A percentile compares a stretch with the other conserved stretches of the same genome.
Evolutionary conservation across 2,329 filamentous ascomycete species (phyloP).

Genomic region (Cucurbitaria berberidis): DNA sequence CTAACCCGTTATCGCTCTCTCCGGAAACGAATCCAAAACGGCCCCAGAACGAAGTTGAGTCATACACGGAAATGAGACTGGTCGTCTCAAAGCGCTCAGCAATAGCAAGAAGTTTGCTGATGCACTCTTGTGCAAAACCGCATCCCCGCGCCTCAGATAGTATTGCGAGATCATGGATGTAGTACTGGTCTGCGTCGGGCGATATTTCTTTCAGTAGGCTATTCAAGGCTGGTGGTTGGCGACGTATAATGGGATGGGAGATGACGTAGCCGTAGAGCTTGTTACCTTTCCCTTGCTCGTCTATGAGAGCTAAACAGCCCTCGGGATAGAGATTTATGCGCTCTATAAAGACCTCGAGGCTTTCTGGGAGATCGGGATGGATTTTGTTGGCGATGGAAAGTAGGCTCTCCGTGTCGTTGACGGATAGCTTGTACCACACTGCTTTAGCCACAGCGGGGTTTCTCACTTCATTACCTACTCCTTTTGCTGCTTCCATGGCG

Average conservation of each 20-base stretch:
- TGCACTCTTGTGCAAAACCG: conserved; percentile 7
- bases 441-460: background rate
- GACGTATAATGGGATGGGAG: conserved; percentile 20
- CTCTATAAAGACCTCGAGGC: conserved; percentile 21
- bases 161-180: conserved; percentile 29
- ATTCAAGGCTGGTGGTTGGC: conserved; percentile 17
- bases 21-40: conserved; percentile 17
- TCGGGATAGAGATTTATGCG: conserved; percentile 16
- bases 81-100: conserved; percentile 9
- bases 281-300: background rate
- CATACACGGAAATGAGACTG: conserved; percentile 21
- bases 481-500: background rate
- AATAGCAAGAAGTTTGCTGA: conserved; percentile 4
- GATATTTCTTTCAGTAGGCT: conserved; percentile 10
- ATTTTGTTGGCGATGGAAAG: conserved; percentile 12
- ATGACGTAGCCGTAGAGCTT: conserved; percentile 21
- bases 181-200: conserved; percentile 20
- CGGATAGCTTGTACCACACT: conserved; percentile 12
- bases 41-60: conserved; percentile 19
- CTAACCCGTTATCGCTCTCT: conserved; percentile 5
- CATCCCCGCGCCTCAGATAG: conserved; percentile 12
- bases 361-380: conserved; percentile 23
- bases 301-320: conserved; percentile 20
- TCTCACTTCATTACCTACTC: background rate
- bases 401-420: conserved; percentile 6